phyloP scores from a whole-genome alignment of 768 basidiomycete species.

The Mycena rosella region DNA sequence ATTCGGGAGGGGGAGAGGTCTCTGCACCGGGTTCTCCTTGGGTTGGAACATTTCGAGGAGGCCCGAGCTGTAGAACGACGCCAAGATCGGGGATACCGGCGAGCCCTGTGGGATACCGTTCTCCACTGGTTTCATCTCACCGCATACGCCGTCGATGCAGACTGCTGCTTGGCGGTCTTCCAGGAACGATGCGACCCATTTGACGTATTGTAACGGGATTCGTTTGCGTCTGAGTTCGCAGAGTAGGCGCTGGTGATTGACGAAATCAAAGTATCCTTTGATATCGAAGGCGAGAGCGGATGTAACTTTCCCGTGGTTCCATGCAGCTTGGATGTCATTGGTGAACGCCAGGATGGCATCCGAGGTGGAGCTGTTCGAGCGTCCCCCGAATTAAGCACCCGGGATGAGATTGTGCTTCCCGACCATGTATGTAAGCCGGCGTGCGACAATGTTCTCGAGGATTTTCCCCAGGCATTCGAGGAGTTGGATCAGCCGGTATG shows the following conservation, averaged over 20 bases:
- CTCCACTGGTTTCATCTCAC: conserved; percentile 42
- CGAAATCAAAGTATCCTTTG: too few species aligned
- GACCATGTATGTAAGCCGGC: conserved; percentile 40
- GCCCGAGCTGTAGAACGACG: too few species aligned
- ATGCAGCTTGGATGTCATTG: too few species aligned
- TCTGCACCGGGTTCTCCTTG: not conserved
- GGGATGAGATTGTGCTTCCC: conserved; percentile 42
- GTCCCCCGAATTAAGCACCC: conserved; percentile 40
- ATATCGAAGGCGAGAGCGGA: too few species aligned
- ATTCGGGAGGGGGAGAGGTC: conserved; percentile 26
- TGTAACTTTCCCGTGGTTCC: too few species aligned
- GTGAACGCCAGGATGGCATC: too few species aligned
- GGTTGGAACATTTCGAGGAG: too few species aligned
- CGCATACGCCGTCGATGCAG: conserved; percentile 32
- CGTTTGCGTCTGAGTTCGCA: too few species aligned
- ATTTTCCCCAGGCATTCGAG: conserved; percentile 52
- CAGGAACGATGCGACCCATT: conserved; percentile 44
- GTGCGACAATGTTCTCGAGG: conserved; percentile 44
- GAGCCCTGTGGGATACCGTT: conserved; percentile 27
- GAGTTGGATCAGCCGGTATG: conserved; percentile 51
- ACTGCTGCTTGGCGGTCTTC: not conserved
- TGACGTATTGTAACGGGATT: conserved; percentile 23
- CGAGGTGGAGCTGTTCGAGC: conserved; percentile 38
- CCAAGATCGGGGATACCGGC: too few species aligned
- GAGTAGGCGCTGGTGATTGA: too few species aligned